Percentiles rank a stretch among this genome's conserved stretches.
Conservation (phyloP, 495 filamentous ascomycete species). For the Halenospora varia region DNA sequence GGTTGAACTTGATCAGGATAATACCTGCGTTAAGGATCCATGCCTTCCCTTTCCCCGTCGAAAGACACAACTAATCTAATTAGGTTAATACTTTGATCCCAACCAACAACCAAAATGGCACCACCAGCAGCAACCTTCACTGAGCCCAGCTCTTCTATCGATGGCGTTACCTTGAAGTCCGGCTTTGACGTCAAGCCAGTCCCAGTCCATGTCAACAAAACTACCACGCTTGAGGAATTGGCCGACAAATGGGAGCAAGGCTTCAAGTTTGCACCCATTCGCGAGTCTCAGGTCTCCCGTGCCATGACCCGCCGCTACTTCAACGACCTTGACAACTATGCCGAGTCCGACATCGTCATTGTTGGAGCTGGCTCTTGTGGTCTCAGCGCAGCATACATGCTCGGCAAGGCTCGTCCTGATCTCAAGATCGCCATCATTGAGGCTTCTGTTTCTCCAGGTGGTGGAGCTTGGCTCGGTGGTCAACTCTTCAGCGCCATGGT, state of each 20-base stretch:
- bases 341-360: slow-evolving; percentile 89
- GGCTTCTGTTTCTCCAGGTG: slow-evolving; percentile 77
- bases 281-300: slow-evolving; percentile 84
- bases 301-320: slow-evolving; percentile 94
- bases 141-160: slow-evolving; percentile 22
- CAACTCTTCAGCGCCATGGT: slow-evolving; percentile 93
- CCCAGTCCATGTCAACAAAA: slow-evolving; percentile 21
- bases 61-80: slow-evolving; percentile 34
- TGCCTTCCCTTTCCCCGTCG: slow-evolving; percentile 42
- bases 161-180: slow-evolving; percentile 16
- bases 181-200: slow-evolving; percentile 12
- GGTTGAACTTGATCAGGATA: slow-evolving; percentile 99
- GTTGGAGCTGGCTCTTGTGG: slow-evolving; percentile 86
- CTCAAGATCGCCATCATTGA: slow-evolving; percentile 91
- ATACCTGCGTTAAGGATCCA: slow-evolving; percentile 97
- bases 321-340: slow-evolving; percentile 79
- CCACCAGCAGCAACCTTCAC: slow-evolving; percentile 53
- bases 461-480: slow-evolving; percentile 88
- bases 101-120: slow-evolving; percentile 56
- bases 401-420: slow-evolving; percentile 80
- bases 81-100: slow-evolving; percentile 20
- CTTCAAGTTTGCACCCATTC: slow-evolving; percentile 81
- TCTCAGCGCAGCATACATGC: slow-evolving; percentile 76
- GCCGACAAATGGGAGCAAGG: slow-evolving; percentile 33
- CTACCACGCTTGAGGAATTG: slow-evolving; percentile 27